phyloP scores from a whole-genome alignment of 116 monocot species.

The Trichopus zeylanicus region DNA sequence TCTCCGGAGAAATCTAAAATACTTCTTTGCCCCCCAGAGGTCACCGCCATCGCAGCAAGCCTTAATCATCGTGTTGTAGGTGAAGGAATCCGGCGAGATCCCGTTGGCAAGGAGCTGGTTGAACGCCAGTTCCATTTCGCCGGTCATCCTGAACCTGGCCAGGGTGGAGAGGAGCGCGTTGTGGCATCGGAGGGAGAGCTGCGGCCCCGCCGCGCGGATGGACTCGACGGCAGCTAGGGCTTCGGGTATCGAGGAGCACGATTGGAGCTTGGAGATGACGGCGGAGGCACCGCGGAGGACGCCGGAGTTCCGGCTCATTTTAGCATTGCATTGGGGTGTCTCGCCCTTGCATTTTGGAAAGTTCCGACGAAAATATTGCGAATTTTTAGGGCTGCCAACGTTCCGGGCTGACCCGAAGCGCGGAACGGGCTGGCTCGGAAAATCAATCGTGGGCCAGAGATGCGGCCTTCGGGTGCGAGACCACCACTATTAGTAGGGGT shows the following conservation, averaged over 20 bases:
- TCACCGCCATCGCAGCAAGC: slow-evolving; percentile 23
- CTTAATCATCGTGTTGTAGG: slow-evolving; percentile 49
- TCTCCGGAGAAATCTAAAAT: slow-evolving; percentile 20
- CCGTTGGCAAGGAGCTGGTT: background rate
- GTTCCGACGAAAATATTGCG: too few relatives aligned
- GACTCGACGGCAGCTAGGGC: background rate
- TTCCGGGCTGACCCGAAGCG: too few relatives aligned
- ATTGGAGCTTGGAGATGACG: background rate
- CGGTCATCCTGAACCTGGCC: background rate
- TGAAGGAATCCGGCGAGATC: slow-evolving; percentile 29
- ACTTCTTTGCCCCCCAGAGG: slow-evolving; percentile 6
- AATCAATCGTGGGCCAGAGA: too few relatives aligned
- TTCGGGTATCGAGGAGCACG: background rate
- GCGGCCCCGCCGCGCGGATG: background rate
- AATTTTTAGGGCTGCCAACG: too few relatives aligned
- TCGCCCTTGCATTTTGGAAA: too few relatives aligned
- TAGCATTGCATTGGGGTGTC: too few relatives aligned
- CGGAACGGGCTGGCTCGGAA: too few relatives aligned
- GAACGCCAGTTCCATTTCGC: background rate
- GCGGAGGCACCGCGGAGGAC: too few relatives aligned
- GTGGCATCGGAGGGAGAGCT: background rate
- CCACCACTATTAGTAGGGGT: too few relatives aligned
- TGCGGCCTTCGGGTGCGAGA: too few relatives aligned
- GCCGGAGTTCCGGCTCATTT: too few relatives aligned
- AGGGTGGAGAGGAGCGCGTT: background rate